Evolutionary conservation across 1,139 yeast species (phyloP).

Genomic region (Martiniozyma asiatica): DNA sequence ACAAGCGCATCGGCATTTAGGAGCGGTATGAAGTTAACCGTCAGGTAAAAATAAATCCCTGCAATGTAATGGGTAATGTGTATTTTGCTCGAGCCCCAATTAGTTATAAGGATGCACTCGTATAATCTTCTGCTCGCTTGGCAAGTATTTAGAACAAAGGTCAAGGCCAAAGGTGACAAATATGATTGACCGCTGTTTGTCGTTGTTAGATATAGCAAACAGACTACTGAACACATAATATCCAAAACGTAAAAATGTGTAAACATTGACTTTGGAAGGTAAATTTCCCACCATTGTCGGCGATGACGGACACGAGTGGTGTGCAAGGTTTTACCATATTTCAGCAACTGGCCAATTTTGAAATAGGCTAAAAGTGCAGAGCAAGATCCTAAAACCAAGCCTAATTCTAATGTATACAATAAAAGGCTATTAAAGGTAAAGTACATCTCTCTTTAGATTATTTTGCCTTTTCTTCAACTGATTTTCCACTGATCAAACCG

Average conservation of each 20-base stretch:
- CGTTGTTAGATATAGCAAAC: too few relatives aligned
- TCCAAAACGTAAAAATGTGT: slow-evolving; percentile 35
- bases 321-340: slow-evolving; percentile 20
- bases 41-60: slow-evolving; percentile 56
- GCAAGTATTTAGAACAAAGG: slow-evolving; percentile 29
- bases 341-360: slow-evolving; percentile 11
- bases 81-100: slow-evolving; percentile 43
- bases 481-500: too few relatives aligned
- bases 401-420: too few relatives aligned
- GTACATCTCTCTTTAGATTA: too few relatives aligned
- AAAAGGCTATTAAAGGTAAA: too few relatives aligned
- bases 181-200: too few relatives aligned
- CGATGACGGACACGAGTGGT: background rate
- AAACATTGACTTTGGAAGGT: slow-evolving; percentile 41
- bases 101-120: slow-evolving; percentile 47
- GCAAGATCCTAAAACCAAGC: too few relatives aligned
- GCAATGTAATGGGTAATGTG: slow-evolving; percentile 66
- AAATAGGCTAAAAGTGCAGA: background rate
- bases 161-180: too few relatives aligned
- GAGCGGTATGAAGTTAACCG: slow-evolving; percentile 24
- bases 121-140: slow-evolving; percentile 56
- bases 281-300: slow-evolving; percentile 11
- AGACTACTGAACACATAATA: slow-evolving; percentile 4
- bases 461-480: too few relatives aligned
- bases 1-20: too few relatives aligned